These are phyloP conservation scores for Noccaea bulbosa DNA, from an alignment of 345 rosid genomes.

Conservation along the genomic window DNA sequence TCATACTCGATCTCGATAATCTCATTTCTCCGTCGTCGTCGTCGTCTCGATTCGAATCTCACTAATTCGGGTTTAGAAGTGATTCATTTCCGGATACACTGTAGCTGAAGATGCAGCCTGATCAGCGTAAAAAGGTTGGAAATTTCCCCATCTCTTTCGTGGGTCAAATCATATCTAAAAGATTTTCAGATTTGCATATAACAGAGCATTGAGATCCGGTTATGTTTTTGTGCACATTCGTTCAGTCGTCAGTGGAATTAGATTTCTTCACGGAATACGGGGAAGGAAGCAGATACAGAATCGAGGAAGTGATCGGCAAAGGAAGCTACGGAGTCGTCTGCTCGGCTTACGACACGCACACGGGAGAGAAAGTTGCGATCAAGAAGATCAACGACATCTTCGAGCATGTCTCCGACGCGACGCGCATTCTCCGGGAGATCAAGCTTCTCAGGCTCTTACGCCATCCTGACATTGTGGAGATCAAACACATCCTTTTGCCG, in stretches of 20 bases:
- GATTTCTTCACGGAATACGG: slow-evolving; percentile 95
- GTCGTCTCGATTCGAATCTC: slow-evolving; percentile 17
- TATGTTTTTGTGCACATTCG: not conserved
- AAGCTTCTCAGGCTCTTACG: slow-evolving; percentile 85
- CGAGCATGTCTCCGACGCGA: slow-evolving; percentile 92
- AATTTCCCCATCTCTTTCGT: too few species aligned
- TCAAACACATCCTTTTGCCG: slow-evolving; percentile 88
- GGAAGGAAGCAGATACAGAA: slow-evolving; percentile 84
- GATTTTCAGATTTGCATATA: not conserved
- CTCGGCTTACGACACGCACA: slow-evolving; percentile 79
- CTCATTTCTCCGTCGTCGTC: not conserved
- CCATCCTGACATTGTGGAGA: slow-evolving; percentile 93
- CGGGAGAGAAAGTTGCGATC: slow-evolving; percentile 86
- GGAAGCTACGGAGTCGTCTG: slow-evolving; percentile 96
- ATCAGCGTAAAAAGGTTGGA: slow-evolving; percentile 84
- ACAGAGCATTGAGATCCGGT: slow-evolving; percentile 8
- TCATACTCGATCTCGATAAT: not conserved
- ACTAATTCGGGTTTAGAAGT: not conserved
- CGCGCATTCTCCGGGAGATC: slow-evolving; percentile 90
- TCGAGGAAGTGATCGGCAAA: slow-evolving; percentile 93
- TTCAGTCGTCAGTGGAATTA: slow-evolving; percentile 72
- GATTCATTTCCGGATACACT: slow-evolving; percentile 51
- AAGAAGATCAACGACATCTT: slow-evolving; percentile 91
- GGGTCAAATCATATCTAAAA: not conserved
- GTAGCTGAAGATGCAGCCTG: slow-evolving; percentile 82